Base-by-base conservation (phyloP, 164 flowering plant species). In the Taxillus chinensis region DNA sequence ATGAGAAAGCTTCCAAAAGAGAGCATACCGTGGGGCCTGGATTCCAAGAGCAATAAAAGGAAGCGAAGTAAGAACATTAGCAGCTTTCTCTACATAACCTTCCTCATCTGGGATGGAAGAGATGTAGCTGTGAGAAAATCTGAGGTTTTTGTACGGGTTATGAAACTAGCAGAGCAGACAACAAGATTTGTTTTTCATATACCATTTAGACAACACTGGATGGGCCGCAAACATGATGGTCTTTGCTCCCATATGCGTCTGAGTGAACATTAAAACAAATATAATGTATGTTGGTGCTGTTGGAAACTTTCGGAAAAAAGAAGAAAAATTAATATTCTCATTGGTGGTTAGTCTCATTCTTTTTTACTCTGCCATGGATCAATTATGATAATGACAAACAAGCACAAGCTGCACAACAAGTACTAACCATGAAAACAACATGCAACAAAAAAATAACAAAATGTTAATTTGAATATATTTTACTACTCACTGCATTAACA, bases 31-130 rank as follows among this genome's bases (percentile, higher is more conserved):
- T 62, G 98, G 97, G 57, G 96, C 82, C 38, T 90, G 89, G 63
- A 88, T 58, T 61, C 98, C 98, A 63, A 93, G 87, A 57, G 74
- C 84, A 69, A 93, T 78, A 67, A 93, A 93, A 59, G 98, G 98
- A 64, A 93, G 76, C 37, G 98, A 90, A 15, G 98, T 93, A 40
- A 90, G 75, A 62, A 93, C 97, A 79, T 93, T 93, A 16, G 80
- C 95, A 71, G 84, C 68, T 53, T 75, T 90, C 73, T 90, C 98
- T 45, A 74, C 60, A 46, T 83, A 15, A 63, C 60, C 61, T 60
- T 67, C 73, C 75, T 90, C 98, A 57, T 89, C 98, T 92, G 52
- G 62, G 50, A 63, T 60, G 59, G 65, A 42, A 7, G 48, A 55
- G 40, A 54, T 69, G 5, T 13, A 61, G 39, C 48, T 7, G 11